Evolutionary conservation across 2,329 filamentous ascomycete genomes (phyloP).

Genomic region (Curvularia lunata): DNA sequence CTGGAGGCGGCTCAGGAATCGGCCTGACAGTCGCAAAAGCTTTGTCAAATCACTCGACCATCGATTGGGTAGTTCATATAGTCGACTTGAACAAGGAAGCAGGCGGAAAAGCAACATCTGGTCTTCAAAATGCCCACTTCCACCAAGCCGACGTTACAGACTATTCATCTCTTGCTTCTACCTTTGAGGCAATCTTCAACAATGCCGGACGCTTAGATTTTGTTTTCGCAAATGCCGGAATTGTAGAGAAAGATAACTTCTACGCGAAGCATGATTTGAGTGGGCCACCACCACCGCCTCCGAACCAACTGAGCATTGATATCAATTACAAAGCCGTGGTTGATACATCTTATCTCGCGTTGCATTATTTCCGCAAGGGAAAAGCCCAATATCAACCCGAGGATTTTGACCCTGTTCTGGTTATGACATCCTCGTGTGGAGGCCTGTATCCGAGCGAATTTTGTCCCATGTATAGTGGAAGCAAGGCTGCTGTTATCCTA

Average conservation of each 20-base stretch:
- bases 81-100: slow-evolving; percentile 50
- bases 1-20: slow-evolving; percentile 70
- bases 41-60: slow-evolving; percentile 39
- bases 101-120: slow-evolving; percentile 38
- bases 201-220: slow-evolving; percentile 52
- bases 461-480: slow-evolving; percentile 36
- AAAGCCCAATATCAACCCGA: slow-evolving; percentile 25
- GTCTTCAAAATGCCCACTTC: slow-evolving; percentile 45
- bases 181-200: slow-evolving; percentile 50
- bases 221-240: slow-evolving; percentile 58
- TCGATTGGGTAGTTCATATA: slow-evolving; percentile 51
- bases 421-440: slow-evolving; percentile 50
- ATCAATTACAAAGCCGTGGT: slow-evolving; percentile 49
- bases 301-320: slow-evolving; percentile 47
- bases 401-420: slow-evolving; percentile 33
- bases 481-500: slow-evolving; percentile 49
- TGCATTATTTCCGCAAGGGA: slow-evolving; percentile 50
- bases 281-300: slow-evolving; percentile 36
- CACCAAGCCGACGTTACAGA: slow-evolving; percentile 50
- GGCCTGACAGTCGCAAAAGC: slow-evolving; percentile 52
- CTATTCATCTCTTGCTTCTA: slow-evolving; percentile 43
- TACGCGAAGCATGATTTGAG: slow-evolving; percentile 44
- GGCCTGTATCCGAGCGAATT: slow-evolving; percentile 48
- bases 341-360: slow-evolving; percentile 50
- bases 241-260: slow-evolving; percentile 53